phyloP scores from a whole-genome alignment of 139 green algal genomes.

The Chlorella sp. region DNA sequence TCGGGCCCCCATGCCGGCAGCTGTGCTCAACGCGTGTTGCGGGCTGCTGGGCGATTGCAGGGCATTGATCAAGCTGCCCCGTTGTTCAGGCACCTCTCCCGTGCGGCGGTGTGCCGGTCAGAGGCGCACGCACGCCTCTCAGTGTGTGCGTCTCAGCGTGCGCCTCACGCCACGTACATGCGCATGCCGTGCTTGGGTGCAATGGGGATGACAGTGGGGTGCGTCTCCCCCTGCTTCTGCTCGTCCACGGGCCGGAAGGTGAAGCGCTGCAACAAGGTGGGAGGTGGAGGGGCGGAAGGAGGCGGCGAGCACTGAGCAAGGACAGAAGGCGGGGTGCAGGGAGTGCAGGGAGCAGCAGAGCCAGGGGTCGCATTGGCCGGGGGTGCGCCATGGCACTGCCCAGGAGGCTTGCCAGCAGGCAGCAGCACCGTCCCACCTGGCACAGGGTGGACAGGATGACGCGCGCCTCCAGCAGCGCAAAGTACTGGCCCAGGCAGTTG shows the following conservation, averaged over 20 bases:
- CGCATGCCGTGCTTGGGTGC: constrained; percentile 73
- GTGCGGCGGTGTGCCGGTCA: too few species aligned
- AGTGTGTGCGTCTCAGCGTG: not conserved
- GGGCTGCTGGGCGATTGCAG: too few species aligned
- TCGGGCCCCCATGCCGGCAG: too few species aligned
- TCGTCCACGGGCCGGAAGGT: constrained; percentile 62
- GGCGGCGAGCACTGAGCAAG: too few species aligned
- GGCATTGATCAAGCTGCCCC: too few species aligned
- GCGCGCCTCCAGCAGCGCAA: constrained; percentile 86
- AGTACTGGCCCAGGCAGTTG: constrained; percentile 94
- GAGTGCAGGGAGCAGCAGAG: not conserved
- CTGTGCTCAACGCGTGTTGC: too few species aligned
- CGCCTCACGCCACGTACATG: constrained; percentile 47
- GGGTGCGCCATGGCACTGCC: not conserved
- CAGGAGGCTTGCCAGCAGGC: not conserved
- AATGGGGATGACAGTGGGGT: constrained; percentile 83
- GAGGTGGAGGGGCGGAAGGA: not conserved
- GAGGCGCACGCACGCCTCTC: too few species aligned
- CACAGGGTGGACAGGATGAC: constrained; percentile 84
- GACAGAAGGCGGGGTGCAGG: not conserved
- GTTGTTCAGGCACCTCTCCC: too few species aligned
- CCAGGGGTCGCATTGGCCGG: too few species aligned
- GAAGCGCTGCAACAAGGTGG: constrained; percentile 61
- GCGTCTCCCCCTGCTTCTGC: constrained; percentile 36
- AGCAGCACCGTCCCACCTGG: constrained; percentile 36